A percentile compares a stretch with the other conserved stretches of the same genome.
Conservation (phyloP, 2,329 filamentous ascomycete species). For the Thermoascus crustaceus region DNA sequence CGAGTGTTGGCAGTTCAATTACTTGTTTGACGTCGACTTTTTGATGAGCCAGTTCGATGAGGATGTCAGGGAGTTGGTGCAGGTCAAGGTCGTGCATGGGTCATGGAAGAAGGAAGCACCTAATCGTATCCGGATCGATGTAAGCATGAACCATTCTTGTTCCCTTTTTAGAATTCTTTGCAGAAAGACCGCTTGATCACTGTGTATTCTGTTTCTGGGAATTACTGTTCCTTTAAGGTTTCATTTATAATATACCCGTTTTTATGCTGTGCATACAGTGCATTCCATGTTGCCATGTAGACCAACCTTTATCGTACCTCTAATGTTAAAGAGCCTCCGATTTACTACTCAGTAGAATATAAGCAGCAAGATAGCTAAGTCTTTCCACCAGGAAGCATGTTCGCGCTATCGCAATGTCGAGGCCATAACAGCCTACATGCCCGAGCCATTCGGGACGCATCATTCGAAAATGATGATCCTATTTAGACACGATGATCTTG, state of each 20-base stretch:
- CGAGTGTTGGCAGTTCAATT: slow-evolving; percentile 52
- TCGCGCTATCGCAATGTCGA: slow-evolving; percentile 57
- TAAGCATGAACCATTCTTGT: slow-evolving; percentile 25
- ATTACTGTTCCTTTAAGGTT: neutral
- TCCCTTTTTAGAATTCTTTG: neutral
- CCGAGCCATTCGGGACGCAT: slow-evolving; percentile 79
- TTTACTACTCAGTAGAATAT: too few relatives aligned
- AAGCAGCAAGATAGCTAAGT: too few relatives aligned
- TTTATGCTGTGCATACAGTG: too few relatives aligned
- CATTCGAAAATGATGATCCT: slow-evolving; percentile 83
- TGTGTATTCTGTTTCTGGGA: neutral
- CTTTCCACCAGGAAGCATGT: slow-evolving; percentile 59
- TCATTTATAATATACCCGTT: too few relatives aligned
- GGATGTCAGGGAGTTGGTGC: slow-evolving; percentile 45
- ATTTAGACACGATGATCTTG: slow-evolving; percentile 65
- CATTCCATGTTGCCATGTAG: too few relatives aligned
- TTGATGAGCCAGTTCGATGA: slow-evolving; percentile 52
- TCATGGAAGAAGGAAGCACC: slow-evolving; percentile 61
- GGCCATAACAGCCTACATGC: slow-evolving; percentile 67
- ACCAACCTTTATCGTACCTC: too few relatives aligned
- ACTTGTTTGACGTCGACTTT: slow-evolving; percentile 50
- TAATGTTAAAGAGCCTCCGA: too few relatives aligned
- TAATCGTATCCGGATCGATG: slow-evolving; percentile 50
- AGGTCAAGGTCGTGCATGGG: slow-evolving; percentile 54
- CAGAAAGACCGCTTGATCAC: neutral